These are phyloP conservation scores for Plenodomus lindquistii DNA, from an alignment of 2,329 filamentous ascomycete genomes.

Conservation along the genomic window DNA sequence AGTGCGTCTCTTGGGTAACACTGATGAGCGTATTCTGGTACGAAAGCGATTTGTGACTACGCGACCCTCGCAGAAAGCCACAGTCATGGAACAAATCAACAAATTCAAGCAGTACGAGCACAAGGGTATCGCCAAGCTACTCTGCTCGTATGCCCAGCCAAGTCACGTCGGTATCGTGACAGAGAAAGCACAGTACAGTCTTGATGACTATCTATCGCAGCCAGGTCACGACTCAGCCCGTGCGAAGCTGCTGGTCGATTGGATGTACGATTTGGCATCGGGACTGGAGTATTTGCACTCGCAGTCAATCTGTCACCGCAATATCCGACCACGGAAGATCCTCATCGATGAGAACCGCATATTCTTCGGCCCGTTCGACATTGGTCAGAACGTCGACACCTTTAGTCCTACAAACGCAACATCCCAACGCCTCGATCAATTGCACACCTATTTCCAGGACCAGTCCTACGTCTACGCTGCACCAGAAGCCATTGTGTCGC, in stretches of 20 bases:
- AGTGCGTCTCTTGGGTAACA: slow-evolving; percentile 40
- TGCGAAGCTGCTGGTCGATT: slow-evolving; percentile 42
- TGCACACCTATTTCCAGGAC: slow-evolving; percentile 37
- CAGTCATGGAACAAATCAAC: slow-evolving; percentile 43
- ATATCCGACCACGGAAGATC: slow-evolving; percentile 46
- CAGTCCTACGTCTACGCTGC: slow-evolving; percentile 45
- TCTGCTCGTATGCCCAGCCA: slow-evolving; percentile 45
- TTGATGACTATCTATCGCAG: slow-evolving; percentile 44
- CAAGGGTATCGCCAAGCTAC: slow-evolving; percentile 43
- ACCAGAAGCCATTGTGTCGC: slow-evolving; percentile 43
- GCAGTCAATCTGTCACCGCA: slow-evolving; percentile 42
- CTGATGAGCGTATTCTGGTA: slow-evolving; percentile 40
- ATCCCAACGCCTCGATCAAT: slow-evolving; percentile 35
- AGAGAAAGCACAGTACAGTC: slow-evolving; percentile 37
- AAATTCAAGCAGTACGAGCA: slow-evolving; percentile 45
- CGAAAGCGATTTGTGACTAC: slow-evolving; percentile 44
- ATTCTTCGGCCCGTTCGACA: slow-evolving; percentile 43
- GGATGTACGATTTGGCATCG: slow-evolving; percentile 47
- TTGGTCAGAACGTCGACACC: slow-evolving; percentile 31
- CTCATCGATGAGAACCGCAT: slow-evolving; percentile 42
- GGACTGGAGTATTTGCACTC: slow-evolving; percentile 45
- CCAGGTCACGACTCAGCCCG: slow-evolving; percentile 35
- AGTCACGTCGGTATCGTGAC: slow-evolving; percentile 43
- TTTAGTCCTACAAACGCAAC: slow-evolving; percentile 34
- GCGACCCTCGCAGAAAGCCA: slow-evolving; percentile 41